These are phyloP conservation scores for Saturnispora halmiae DNA, from an alignment of 805 yeast species.

Conservation along the genomic window DNA sequence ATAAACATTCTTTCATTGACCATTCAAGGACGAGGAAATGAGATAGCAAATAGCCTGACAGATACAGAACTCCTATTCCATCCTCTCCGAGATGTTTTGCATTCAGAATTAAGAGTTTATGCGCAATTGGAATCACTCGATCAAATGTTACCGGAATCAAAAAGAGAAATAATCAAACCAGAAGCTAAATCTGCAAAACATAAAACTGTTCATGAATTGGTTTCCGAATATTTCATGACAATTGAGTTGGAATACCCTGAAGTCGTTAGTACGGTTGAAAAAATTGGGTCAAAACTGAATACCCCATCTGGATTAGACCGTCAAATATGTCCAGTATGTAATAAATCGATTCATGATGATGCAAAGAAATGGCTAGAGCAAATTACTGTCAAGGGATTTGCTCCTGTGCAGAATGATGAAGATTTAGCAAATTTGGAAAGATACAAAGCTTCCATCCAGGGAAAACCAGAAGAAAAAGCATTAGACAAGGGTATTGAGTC, in stretches of 20 bases:
- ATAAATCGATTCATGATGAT: slow-evolving; percentile 40
- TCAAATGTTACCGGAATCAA: slow-evolving; percentile 21
- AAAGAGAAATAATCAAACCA: slow-evolving; percentile 5
- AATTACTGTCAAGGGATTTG: slow-evolving; percentile 55
- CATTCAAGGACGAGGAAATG: slow-evolving; percentile 79
- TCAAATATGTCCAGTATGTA: slow-evolving; percentile 48
- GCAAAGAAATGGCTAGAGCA: slow-evolving; percentile 59
- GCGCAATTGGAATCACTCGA: slow-evolving; percentile 34
- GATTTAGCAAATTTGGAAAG: slow-evolving; percentile 30
- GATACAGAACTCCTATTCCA: slow-evolving; percentile 40
- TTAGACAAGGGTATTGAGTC: slow-evolving; percentile 12
- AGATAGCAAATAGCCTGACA: slow-evolving; percentile 43
- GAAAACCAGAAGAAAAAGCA: neutral
- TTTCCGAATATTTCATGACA: slow-evolving; percentile 58
- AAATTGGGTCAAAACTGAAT: slow-evolving; percentile 72
- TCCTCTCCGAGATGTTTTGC: slow-evolving; percentile 71
- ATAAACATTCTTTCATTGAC: slow-evolving; percentile 70
- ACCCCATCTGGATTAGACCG: slow-evolving; percentile 30
- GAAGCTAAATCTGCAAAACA: slow-evolving; percentile 46
- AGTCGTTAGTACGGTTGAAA: slow-evolving; percentile 84
- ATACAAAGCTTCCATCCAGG: slow-evolving; percentile 15
- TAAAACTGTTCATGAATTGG: slow-evolving; percentile 75
- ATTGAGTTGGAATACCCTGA: slow-evolving; percentile 78
- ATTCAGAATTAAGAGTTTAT: slow-evolving; percentile 57
- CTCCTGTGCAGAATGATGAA: slow-evolving; percentile 36